phyloP scores from a whole-genome alignment of 306 rosid genomes.

The Vigna angularis region DNA sequence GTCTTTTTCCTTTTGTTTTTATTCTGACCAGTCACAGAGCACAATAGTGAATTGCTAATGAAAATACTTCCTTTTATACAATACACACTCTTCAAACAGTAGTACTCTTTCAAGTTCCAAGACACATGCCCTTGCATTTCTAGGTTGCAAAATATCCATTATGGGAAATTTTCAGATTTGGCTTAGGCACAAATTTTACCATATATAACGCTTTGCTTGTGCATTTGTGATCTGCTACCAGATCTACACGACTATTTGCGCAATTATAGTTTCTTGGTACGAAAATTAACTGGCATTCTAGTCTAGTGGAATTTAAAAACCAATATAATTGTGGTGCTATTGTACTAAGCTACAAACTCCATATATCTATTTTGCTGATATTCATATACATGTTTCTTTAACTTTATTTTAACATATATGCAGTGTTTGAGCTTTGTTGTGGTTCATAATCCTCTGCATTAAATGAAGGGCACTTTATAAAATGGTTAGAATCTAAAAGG shows the following conservation, averaged over 20 bases:
- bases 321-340: not conserved
- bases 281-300: constrained; percentile 16
- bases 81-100: constrained; percentile 30
- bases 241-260: constrained; percentile 46
- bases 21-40: not conserved
- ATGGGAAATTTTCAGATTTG: constrained; percentile 7
- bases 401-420: not conserved
- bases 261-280: constrained; percentile 41
- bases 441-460: not conserved
- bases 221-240: constrained; percentile 29
- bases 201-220: constrained; percentile 9
- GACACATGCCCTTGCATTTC: constrained; percentile 49
- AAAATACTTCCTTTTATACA: not conserved
- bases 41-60: constrained; percentile 13
- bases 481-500: not conserved
- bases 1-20: constrained; percentile 41
- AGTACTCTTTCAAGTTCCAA: constrained; percentile 51
- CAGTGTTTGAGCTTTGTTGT: not conserved
- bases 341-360: constrained; percentile 10
- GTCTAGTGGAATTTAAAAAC: constrained; percentile 14
- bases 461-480: constrained; percentile 3
- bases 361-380: not conserved
- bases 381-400: not conserved
- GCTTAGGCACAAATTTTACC: constrained; percentile 20
- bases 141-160: constrained; percentile 6